phyloP scores from a whole-genome alignment of 2,329 filamentous ascomycete species.

The Pyrenochaeta sp. region DNA sequence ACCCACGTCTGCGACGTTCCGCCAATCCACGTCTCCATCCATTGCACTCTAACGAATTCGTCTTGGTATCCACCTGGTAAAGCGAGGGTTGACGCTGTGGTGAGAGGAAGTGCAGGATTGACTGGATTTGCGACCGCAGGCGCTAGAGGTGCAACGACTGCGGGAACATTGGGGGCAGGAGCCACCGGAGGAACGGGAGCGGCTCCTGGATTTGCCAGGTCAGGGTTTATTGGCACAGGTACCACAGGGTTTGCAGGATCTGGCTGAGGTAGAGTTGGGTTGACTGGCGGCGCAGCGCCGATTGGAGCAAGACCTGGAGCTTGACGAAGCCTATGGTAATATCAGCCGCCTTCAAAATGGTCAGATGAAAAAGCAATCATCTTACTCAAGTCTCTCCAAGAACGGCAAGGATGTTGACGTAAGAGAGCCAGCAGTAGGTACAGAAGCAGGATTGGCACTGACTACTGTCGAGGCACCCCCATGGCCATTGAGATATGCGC shows the following conservation, averaged over 20 bases:
- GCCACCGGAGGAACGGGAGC: slow-evolving; percentile 4
- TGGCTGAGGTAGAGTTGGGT: slow-evolving; percentile 1
- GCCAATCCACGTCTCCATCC: slow-evolving; percentile 43
- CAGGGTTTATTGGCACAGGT: not conserved
- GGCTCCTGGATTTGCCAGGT: not conserved
- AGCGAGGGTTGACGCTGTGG: slow-evolving; percentile 3
- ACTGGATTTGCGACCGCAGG: slow-evolving; percentile 2
- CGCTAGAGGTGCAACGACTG: not conserved
- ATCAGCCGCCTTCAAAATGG: not conserved
- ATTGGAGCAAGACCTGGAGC: slow-evolving; percentile 8
- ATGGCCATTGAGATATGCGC: not conserved
- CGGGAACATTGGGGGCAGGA: not conserved
- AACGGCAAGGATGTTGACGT: not conserved
- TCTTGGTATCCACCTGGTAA: slow-evolving; percentile 8
- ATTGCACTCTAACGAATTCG: slow-evolving; percentile 41
- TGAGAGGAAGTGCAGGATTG: not conserved
- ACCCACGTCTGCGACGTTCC: slow-evolving; percentile 42
- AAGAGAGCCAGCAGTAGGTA: slow-evolving; percentile 1
- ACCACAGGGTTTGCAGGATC: not conserved
- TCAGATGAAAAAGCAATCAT: not conserved
- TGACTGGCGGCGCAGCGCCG: not conserved
- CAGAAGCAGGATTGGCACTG: slow-evolving; percentile 11
- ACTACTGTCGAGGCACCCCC: slow-evolving; percentile 1
- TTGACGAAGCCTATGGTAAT: slow-evolving; percentile 20
- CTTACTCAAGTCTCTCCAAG: not conserved